Conservation (phyloP, 805 yeast species). For the Pichia insulana region DNA sequence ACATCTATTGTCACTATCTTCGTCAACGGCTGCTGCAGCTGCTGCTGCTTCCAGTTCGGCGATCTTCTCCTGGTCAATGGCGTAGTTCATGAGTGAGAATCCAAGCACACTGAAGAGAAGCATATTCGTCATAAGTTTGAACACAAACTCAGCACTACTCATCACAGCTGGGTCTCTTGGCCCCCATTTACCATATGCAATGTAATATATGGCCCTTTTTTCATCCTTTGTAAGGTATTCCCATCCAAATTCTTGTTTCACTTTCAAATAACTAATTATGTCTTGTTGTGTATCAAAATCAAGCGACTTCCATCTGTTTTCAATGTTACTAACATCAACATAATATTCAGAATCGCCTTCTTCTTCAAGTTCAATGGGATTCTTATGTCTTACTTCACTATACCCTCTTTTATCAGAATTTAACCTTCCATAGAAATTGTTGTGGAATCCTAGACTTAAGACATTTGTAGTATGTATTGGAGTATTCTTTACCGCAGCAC, state of each 20-base stretch:
- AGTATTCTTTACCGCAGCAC: too few species aligned
- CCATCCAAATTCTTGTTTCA: conserved; percentile 33
- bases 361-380: conserved; percentile 3
- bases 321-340: conserved; percentile 26
- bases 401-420: too few species aligned
- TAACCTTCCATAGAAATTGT: too few species aligned
- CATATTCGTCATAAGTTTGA: conserved; percentile 26
- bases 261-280: conserved; percentile 28
- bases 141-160: conserved; percentile 26
- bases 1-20: too few species aligned
- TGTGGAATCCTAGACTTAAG: too few species aligned
- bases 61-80: conserved; percentile 21
- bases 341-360: conserved; percentile 21
- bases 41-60: conserved; percentile 1
- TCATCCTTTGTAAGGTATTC: conserved; percentile 37
- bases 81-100: conserved; percentile 26
- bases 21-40: too few species aligned
- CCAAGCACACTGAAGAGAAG: conserved; percentile 29
- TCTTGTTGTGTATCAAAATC: conserved; percentile 29
- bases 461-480: too few species aligned
- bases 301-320: conserved; percentile 27
- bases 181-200: conserved; percentile 58
- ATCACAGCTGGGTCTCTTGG: conserved; percentile 34
- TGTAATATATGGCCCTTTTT: conserved; percentile 49
- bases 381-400: not conserved